phyloP scores from a whole-genome alignment of 2,329 filamentous ascomycete species.

The Trichoderma sp. region DNA sequence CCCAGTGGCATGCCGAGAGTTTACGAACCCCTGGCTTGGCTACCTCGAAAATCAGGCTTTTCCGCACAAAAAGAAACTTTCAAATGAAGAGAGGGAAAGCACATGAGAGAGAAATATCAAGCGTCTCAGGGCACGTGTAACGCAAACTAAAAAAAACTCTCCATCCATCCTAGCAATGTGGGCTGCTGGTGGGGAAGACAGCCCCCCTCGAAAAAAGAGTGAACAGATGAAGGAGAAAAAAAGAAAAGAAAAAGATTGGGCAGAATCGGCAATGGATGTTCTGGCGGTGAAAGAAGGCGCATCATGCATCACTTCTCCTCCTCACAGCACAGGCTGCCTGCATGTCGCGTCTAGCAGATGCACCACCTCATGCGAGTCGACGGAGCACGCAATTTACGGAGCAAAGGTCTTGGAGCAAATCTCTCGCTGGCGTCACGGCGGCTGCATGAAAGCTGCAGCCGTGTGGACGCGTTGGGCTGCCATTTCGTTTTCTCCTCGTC shows the following conservation, averaged over 20 bases:
- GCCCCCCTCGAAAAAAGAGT: not conserved
- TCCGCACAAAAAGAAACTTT: not conserved
- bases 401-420: not conserved
- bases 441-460: not conserved
- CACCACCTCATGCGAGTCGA: slow-evolving; percentile 7
- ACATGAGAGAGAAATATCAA: not conserved
- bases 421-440: not conserved
- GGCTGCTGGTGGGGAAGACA: not conserved
- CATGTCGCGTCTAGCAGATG: not conserved
- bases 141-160: not conserved
- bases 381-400: slow-evolving; percentile 18
- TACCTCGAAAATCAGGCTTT: not conserved
- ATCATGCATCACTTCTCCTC: not conserved
- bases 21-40: not conserved
- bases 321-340: slow-evolving; percentile 3
- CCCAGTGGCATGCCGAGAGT: not conserved
- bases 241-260: not conserved
- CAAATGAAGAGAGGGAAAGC: not conserved
- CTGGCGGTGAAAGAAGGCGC: slow-evolving; percentile 7
- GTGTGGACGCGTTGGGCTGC: not conserved
- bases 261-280: slow-evolving; percentile 3
- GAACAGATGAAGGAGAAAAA: not conserved
- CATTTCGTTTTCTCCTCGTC: not conserved
- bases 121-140: slow-evolving; percentile 2
- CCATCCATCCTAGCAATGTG: slow-evolving; percentile 9